Base-by-base conservation (phyloP, 768 basidiomycete species). In the Mrakia frigida region DNA sequence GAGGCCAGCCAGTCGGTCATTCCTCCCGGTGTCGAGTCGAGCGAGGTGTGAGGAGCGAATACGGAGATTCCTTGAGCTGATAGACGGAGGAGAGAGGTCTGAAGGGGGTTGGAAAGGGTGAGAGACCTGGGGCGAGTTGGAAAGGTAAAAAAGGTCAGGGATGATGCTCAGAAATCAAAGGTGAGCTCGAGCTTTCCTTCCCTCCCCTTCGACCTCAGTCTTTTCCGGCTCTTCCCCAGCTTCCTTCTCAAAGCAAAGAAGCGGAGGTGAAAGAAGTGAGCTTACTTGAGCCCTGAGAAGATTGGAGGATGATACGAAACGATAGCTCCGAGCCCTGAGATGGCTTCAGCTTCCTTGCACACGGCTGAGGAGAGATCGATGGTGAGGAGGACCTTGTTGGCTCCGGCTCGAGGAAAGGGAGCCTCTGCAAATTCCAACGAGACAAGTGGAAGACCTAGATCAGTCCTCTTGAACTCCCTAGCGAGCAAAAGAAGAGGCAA, bases 221-320 rank as follows among this genome's bases (percentile, higher is more conserved):
- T 18, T 65, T 33, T 7, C 6, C 63, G 23, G 23, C 2, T 18
- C 63, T 21, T 33, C 60, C n/a, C 16, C 43, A n/a, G n/a, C n/a
- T 46, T 21, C 52, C 28, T 28, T 37, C 67, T 18, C 2, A 23
- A 23, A 69, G 18, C 25, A n/a, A 39, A 67, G 25, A 21, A 35
- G 43, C 3, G 3, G 33, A 53, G 35, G 1, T 2, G 33, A 28
- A 37, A 46, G n/a, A 14, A 3, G 37, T 9, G 53, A 74, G n/a
- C 77, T 39, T 6, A 78, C 59, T 89, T 85, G 69, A 94, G 84
- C 13, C 89, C 89, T 63, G 85, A 87, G 86, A 94, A 94, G 79
- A 94, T 90, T 3, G 92, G 87, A 6, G 93, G 91, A 82, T 94
- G 94, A 84, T 95, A 95, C 33, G 91, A 85, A 21, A 96, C 86